phyloP scores from a whole-genome alignment of 371 early-diverging fungal genomes.

The Dichotomocladium elegans region DNA sequence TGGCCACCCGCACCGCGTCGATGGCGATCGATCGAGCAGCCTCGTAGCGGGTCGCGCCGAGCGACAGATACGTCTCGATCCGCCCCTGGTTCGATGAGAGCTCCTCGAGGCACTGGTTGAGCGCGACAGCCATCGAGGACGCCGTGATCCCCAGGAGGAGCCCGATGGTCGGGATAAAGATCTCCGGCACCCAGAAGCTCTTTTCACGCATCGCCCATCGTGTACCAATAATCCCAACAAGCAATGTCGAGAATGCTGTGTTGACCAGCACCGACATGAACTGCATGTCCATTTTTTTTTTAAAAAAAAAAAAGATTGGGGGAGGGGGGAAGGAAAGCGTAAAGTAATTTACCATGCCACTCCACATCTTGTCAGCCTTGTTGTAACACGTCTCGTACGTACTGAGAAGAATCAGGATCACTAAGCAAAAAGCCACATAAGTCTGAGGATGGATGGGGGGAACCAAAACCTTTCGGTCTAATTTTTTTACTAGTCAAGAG shows the following conservation, averaged over 20 bases:
- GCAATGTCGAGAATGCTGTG: constrained; percentile 36
- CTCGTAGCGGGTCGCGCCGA: constrained; percentile 84
- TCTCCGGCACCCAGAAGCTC: constrained; percentile 67
- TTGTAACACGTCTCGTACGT: constrained; percentile 53
- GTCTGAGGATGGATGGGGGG: not conserved
- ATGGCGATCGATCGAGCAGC: constrained; percentile 65
- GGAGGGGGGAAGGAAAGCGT: too few relatives aligned
- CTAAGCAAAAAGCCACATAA: constrained; percentile 10
- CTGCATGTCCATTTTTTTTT: constrained; percentile 15
- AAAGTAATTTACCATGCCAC: constrained; percentile 50
- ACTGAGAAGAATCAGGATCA: constrained; percentile 35
- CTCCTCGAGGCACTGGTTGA: constrained; percentile 48
- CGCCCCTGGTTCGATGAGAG: constrained; percentile 56
- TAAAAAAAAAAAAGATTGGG: too few relatives aligned
- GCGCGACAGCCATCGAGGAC: constrained; percentile 74
- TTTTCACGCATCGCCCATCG: constrained; percentile 64
- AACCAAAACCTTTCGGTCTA: too few relatives aligned
- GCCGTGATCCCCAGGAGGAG: constrained; percentile 80
- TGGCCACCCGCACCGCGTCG: constrained; percentile 69
- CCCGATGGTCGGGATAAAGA: constrained; percentile 83
- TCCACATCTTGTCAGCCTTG: constrained; percentile 43
- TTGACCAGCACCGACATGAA: constrained; percentile 43
- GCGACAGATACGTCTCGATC: constrained; percentile 68
- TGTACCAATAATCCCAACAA: constrained; percentile 58
- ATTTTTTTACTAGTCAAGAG: constrained; percentile 46